These are phyloP conservation scores for Talaromyces proteolyticus DNA, from an alignment of 495 filamentous ascomycete species.

Conservation along the genomic window DNA sequence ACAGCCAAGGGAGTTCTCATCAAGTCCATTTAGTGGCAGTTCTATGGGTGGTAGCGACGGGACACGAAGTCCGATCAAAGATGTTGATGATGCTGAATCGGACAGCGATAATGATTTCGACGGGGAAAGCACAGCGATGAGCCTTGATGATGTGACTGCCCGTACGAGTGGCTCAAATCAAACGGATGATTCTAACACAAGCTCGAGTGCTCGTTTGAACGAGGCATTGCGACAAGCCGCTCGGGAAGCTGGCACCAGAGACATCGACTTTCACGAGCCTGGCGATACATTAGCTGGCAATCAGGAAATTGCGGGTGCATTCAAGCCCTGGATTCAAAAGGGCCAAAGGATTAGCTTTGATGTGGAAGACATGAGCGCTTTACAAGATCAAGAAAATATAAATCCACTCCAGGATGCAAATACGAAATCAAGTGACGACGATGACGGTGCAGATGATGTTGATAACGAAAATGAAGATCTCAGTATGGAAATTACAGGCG, in stretches of 20 bases:
- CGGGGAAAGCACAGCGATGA: conserved; percentile 70
- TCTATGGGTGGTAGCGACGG: conserved; percentile 55
- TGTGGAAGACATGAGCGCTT: conserved; percentile 41
- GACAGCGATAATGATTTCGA: conserved; percentile 53
- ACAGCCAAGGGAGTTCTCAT: conserved; percentile 61
- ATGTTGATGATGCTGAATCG: conserved; percentile 49
- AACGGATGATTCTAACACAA: conserved; percentile 50
- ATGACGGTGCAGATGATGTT: conserved; percentile 19
- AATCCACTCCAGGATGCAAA: conserved; percentile 29
- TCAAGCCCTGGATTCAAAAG: conserved; percentile 62
- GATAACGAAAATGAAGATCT: conserved; percentile 54
- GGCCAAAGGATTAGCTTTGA: conserved; percentile 38
- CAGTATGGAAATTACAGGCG: conserved; percentile 81
- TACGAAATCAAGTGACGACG: conserved; percentile 19
- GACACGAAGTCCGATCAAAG: conserved; percentile 39
- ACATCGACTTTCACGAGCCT: conserved; percentile 53
- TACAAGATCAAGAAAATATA: conserved; percentile 58
- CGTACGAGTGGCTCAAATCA: conserved; percentile 53
- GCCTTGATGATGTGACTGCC: conserved; percentile 64
- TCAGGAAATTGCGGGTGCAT: conserved; percentile 72
- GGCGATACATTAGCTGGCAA: conserved; percentile 65
- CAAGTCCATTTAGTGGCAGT: conserved; percentile 71
- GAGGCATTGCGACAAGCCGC: conserved; percentile 72
- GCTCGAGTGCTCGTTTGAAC: conserved; percentile 62
- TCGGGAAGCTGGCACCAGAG: conserved; percentile 60